Conservation (phyloP, 2,329 filamentous ascomycete genomes). For the Xylariaceae sp. region DNA sequence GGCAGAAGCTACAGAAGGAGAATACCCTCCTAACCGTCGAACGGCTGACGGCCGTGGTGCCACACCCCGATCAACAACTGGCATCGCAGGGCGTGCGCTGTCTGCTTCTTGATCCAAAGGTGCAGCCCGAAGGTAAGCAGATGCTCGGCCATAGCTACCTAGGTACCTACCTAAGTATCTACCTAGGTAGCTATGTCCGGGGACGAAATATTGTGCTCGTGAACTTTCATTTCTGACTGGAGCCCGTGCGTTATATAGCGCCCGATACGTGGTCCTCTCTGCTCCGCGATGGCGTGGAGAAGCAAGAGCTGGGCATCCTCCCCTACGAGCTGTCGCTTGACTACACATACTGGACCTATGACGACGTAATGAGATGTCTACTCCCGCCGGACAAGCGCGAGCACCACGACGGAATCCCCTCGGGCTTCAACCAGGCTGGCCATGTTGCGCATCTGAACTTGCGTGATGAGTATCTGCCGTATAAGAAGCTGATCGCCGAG, state of each 20-base stretch:
- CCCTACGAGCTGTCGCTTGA: constrained; percentile 71
- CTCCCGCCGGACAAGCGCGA: constrained; percentile 74
- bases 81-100: constrained; percentile 55
- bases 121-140: constrained; percentile 47
- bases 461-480: constrained; percentile 72
- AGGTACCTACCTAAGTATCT: too few species aligned
- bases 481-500: constrained; percentile 75
- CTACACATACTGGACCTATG: constrained; percentile 47
- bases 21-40: constrained; percentile 61
- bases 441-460: constrained; percentile 94
- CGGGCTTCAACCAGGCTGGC: constrained; percentile 81
- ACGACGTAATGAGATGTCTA: constrained; percentile 76
- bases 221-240: constrained; percentile 5
- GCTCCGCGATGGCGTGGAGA: constrained; percentile 62
- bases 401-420: constrained; percentile 66
- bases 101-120: constrained; percentile 51
- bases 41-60: constrained; percentile 56
- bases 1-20: constrained; percentile 58
- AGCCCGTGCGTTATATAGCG: constrained; percentile 38
- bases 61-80: constrained; percentile 53
- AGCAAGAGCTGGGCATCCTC: constrained; percentile 62
- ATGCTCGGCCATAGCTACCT: not conserved
- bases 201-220: not conserved
- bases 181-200: not conserved
- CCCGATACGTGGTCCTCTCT: constrained; percentile 70